A percentile compares a stretch with the other conserved stretches of the same genome.
Conservation (phyloP, 208 protist species). For the Leishmania major region DNA sequence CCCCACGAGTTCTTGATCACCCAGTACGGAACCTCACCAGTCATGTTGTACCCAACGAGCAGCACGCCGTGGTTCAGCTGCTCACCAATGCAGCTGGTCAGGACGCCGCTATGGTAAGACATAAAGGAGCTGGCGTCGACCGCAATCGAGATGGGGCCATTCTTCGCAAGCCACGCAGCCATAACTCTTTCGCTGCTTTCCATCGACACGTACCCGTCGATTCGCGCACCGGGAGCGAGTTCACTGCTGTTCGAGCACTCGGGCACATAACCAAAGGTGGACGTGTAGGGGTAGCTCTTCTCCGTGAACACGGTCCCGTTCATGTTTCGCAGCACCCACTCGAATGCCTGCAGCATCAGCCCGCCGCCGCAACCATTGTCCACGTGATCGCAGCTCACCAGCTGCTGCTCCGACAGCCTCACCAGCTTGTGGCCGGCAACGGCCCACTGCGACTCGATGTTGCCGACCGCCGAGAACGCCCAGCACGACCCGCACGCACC, state of each 20-base stretch:
- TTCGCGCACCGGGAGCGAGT: conserved; percentile 52
- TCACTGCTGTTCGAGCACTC: not conserved
- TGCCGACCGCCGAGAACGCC: conserved; percentile 90
- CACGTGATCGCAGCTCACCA: conserved; percentile 92
- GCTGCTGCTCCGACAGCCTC: conserved; percentile 92
- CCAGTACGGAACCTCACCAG: conserved; percentile 66
- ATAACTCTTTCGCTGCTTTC: conserved; percentile 66
- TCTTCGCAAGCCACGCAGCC: conserved; percentile 52
- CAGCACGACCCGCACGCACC: conserved; percentile 95
- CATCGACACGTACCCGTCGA: conserved; percentile 60
- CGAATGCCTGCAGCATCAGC: conserved; percentile 79
- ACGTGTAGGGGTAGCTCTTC: conserved; percentile 53
- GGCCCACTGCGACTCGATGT: conserved; percentile 70
- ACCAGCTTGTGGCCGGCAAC: conserved; percentile 62
- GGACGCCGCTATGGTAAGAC: conserved; percentile 59
- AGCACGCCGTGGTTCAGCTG: too few species aligned
- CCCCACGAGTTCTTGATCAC: conserved; percentile 92
- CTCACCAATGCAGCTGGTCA: conserved; percentile 57
- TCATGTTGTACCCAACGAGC: conserved; percentile 75
- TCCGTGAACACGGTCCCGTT: conserved; percentile 75
- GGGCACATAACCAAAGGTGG: not conserved
- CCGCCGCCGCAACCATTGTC: conserved; percentile 88
- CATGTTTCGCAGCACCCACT: conserved; percentile 66
- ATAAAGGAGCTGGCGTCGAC: conserved; percentile 79
- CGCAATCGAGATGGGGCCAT: conserved; percentile 84